Evolutionary conservation across 164 flowering plant genomes (phyloP).

Genomic region (Piper longum): DNA sequence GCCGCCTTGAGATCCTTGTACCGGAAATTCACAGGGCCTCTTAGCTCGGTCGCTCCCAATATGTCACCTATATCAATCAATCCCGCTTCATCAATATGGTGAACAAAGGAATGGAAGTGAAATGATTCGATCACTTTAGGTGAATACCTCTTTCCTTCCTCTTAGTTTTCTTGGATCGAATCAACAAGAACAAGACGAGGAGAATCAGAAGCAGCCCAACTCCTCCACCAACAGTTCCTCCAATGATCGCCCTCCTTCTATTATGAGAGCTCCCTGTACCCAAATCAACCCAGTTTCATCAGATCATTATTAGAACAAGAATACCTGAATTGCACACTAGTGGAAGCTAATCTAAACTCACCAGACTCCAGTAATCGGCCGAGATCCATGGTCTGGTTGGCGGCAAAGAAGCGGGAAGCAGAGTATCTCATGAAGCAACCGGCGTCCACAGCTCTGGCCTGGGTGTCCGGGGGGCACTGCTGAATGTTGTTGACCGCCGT

Average conservation of each 20-base stretch:
- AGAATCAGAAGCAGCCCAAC: constrained; percentile 20
- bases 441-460: constrained; percentile 38
- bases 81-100: too few species aligned
- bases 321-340: too few species aligned
- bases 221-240: constrained; percentile 34
- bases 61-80: constrained; percentile 3
- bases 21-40: constrained; percentile 30
- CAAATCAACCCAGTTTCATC: not conserved
- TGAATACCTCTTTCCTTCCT: not conserved
- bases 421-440: constrained; percentile 62
- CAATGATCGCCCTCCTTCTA: constrained; percentile 18
- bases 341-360: constrained; percentile 2
- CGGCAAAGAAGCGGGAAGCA: constrained; percentile 23
- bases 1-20: constrained; percentile 38
- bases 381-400: constrained; percentile 28
- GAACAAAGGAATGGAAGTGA: too few species aligned
- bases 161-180: not conserved
- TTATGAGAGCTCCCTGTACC: constrained; percentile 6
- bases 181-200: constrained; percentile 5
- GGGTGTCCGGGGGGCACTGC: constrained; percentile 24
- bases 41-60: constrained; percentile 23
- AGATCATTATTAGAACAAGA: not conserved
- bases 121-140: too few species aligned
- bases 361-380: constrained; percentile 20
- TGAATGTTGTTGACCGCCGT: constrained; percentile 23